Percentiles rank a stretch among this genome's conserved stretches.
These are phyloP conservation scores for Cytospora schulzeri DNA, from an alignment of 2,329 filamentous ascomycete genomes.

Conservation along the genomic window DNA sequence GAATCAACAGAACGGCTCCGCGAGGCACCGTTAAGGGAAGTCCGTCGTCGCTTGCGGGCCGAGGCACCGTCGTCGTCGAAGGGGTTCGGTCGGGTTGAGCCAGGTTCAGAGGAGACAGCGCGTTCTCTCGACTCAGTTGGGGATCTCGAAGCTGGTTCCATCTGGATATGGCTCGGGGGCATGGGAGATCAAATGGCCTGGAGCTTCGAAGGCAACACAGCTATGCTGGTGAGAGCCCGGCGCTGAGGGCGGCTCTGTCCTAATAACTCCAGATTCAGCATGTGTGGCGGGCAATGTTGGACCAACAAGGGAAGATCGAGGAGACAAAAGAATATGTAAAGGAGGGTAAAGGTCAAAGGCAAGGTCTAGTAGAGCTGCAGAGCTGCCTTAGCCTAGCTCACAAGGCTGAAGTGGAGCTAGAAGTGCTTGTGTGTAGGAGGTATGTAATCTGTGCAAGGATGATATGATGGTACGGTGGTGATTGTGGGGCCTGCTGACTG, in stretches of 20 bases:
- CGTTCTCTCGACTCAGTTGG: conserved; percentile 56
- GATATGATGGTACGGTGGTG: conserved; percentile 2
- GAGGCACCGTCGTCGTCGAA: conserved; percentile 57
- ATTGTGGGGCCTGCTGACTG: background rate
- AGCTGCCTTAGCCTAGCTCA: conserved; percentile 12
- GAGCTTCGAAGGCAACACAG: conserved; percentile 52
- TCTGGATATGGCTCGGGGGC: conserved; percentile 47
- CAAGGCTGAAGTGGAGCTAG: conserved; percentile 24
- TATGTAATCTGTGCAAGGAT: conserved; percentile 1
- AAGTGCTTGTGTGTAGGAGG: conserved; percentile 13
- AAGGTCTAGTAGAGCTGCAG: conserved; percentile 7
- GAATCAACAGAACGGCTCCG: conserved; percentile 54
- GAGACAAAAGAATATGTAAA: conserved; percentile 24
- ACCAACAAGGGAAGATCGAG: conserved; percentile 29
- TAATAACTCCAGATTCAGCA: conserved; percentile 54
- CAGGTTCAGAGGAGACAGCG: conserved; percentile 63
- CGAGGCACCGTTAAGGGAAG: conserved; percentile 55
- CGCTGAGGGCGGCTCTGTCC: conserved; percentile 44
- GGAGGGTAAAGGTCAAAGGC: conserved; percentile 6
- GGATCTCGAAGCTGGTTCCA: conserved; percentile 54
- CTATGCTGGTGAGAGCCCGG: conserved; percentile 57
- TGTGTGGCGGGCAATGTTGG: conserved; percentile 46
- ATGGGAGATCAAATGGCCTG: conserved; percentile 43
- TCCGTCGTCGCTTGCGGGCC: conserved; percentile 63
- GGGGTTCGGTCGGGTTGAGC: conserved; percentile 64